phyloP scores from a whole-genome alignment of 2,329 filamentous ascomycete genomes.

The Cadophora sp. region DNA sequence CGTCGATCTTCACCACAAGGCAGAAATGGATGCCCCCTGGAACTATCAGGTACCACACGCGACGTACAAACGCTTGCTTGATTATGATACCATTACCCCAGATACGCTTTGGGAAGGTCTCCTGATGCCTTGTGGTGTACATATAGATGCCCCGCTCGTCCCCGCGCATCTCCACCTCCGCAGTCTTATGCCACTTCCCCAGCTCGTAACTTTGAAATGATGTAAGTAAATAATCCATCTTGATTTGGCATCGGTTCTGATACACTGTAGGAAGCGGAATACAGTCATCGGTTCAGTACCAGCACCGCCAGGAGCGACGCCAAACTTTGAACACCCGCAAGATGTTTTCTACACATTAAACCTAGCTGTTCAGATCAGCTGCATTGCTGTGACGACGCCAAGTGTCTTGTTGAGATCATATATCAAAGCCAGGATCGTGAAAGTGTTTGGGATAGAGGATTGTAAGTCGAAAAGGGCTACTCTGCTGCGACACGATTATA shows the following conservation, averaged over 20 bases:
- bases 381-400: not conserved
- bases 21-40: no score
- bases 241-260: not conserved
- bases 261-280: not conserved
- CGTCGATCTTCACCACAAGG: no score
- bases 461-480: no score
- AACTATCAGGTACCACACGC: no score
- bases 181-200: not conserved
- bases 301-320: conserved; percentile 12
- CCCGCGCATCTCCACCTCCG: not conserved
- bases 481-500: no score
- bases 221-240: not conserved
- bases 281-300: not conserved
- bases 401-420: not conserved
- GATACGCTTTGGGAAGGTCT: not conserved
- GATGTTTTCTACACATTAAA: conserved; percentile 20
- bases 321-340: conserved; percentile 21
- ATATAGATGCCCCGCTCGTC: not conserved
- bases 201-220: not conserved
- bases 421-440: no score
- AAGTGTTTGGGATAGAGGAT: no score
- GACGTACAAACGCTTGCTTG: not conserved
- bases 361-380: not conserved
- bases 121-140: not conserved
- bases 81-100: not conserved